Conservation (phyloP, 345 rosid species). For the Litchi chinensis region DNA sequence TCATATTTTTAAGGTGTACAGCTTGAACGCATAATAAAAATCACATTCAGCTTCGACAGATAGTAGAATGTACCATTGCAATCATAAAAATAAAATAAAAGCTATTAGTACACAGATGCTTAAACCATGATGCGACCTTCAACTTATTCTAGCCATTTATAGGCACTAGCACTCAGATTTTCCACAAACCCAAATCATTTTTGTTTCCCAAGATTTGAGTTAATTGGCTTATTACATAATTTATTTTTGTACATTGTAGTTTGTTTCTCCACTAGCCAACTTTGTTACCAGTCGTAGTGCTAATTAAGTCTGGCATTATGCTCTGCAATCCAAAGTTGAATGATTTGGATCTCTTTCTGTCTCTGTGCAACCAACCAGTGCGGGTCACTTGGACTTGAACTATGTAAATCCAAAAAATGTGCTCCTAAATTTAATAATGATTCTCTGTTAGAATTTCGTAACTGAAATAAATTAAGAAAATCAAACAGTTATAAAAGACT, state of each 20-base stretch:
- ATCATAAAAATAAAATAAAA: no score
- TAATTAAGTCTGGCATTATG: slow-evolving; percentile 24
- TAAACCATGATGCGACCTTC: no score
- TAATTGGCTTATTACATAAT: background rate
- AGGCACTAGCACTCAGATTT: no score
- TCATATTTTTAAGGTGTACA: no score
- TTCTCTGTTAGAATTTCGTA: background rate
- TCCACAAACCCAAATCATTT: no score
- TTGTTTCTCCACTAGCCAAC: background rate
- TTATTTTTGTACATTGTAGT: background rate
- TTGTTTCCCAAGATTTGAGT: no score
- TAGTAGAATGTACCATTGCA: no score
- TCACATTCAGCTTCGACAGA: no score
- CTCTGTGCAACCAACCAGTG: slow-evolving; percentile 44
- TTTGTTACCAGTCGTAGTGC: background rate
- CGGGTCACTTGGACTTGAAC: slow-evolving; percentile 33
- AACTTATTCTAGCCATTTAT: no score
- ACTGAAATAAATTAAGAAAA: background rate
- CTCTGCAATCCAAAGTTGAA: slow-evolving; percentile 42
- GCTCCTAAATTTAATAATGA: slow-evolving; percentile 34
- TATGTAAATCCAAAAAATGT: slow-evolving; percentile 38
- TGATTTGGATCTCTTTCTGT: slow-evolving; percentile 35
- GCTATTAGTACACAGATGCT: no score
- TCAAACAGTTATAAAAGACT: background rate
- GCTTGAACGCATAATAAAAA: no score